Conservation (phyloP, 441 rosid genomes). For the Capsella rubella region DNA sequence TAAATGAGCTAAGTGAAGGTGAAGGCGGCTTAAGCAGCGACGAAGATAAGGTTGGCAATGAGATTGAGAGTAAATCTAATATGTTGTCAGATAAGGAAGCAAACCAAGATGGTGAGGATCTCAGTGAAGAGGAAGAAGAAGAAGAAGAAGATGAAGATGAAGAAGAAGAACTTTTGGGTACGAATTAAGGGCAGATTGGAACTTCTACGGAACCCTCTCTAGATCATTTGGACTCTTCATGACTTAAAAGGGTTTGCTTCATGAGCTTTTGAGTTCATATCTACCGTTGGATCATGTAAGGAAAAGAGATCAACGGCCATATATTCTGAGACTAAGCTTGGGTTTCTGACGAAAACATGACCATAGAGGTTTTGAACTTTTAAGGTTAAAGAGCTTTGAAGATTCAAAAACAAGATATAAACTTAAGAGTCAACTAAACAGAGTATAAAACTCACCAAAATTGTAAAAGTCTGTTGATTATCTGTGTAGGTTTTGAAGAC, state of each 20-base stretch:
- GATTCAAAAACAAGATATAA: slow-evolving; percentile 2
- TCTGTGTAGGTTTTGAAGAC: slow-evolving; percentile 23
- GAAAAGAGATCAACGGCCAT: slow-evolving; percentile 5
- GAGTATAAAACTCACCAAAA: neutral
- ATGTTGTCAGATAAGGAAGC: slow-evolving; percentile 27
- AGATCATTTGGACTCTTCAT: slow-evolving; percentile 36
- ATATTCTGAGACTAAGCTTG: slow-evolving; percentile 20
- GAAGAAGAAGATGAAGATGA: slow-evolving; percentile 1
- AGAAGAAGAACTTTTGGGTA: neutral
- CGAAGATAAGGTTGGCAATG: slow-evolving; percentile 34
- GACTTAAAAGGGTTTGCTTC: slow-evolving; percentile 17
- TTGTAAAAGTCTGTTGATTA: slow-evolving; percentile 15
- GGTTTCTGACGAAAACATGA: neutral
- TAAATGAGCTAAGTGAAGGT: slow-evolving; percentile 45
- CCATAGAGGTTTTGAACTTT: neutral
- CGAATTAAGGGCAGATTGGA: slow-evolving; percentile 19
- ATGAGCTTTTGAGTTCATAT: slow-evolving; percentile 19
- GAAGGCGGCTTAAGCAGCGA: slow-evolving; percentile 40
- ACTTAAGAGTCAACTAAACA: neutral
- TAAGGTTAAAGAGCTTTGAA: slow-evolving; percentile 18
- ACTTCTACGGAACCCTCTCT: slow-evolving; percentile 28
- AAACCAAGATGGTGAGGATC: slow-evolving; percentile 27
- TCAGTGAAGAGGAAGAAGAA: slow-evolving; percentile 33
- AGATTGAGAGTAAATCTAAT: slow-evolving; percentile 29
- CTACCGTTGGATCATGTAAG: slow-evolving; percentile 9